Base-by-base conservation (phyloP, 2,329 filamentous ascomycete genomes). In the Cladosporium phlei region DNA sequence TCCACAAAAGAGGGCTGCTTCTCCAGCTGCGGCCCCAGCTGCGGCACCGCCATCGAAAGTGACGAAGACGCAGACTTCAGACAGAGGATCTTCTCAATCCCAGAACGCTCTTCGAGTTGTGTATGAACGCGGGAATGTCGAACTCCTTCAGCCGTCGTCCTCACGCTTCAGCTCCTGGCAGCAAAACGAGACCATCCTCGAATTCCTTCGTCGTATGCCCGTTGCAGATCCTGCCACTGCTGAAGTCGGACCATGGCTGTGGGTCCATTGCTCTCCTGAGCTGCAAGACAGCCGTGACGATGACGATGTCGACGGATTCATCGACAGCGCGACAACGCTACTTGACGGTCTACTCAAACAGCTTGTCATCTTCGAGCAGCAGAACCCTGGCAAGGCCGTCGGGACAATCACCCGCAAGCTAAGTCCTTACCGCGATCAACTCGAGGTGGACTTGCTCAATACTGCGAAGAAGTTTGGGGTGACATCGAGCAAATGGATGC, bases 401-500 rank as follows among this genome's bases (percentile, higher is more conserved):
- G 65, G 48, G 32, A 64, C 44, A 37, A 65, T 63, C 55, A 67
- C 60, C 29, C 56, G 62, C 39, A 58, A 67, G 37, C 58, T 79
- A 45, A 66, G 60, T 8, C 60, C 68, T 8, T 60, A 73, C 25
- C 65, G 70, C 9, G 63, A 69, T 10, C 57, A 60, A 14, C 61
- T 79, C 5, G 71, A 77, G 53, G 55, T 66, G 8, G 74, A 80
- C 30, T 77, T 94, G 16, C 68, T 82, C 12, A 67, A 73, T 14
- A 65, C 86, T 16, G 87, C 87, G 1, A 71, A 75, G 8, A 69
- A 75, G 14, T 74, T 72, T 11, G 72, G 74, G 19, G 74, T 86
- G 10, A 72, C 78, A 0, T 70, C 72, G 30, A 87, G 87, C 44
- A 93, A 91, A 73, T 90, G 86, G 86, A 85, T 90, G 81, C 61